Conservation (phyloP, 2,329 filamentous ascomycete genomes). For the Onygena corvina region DNA sequence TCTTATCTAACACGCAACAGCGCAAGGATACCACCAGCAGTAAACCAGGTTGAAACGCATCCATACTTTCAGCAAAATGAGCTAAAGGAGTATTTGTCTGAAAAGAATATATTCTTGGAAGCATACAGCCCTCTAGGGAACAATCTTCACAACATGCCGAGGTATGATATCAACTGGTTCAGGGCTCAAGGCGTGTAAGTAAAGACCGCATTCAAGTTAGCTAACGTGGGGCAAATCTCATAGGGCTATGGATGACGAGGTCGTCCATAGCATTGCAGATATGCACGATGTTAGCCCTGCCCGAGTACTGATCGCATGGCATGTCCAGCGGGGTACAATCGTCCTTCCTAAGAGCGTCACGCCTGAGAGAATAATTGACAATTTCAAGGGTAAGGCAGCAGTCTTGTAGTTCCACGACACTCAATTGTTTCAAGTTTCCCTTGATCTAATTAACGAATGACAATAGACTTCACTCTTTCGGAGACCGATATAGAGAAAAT, state of each 20-base stretch:
- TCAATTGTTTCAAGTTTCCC: background rate
- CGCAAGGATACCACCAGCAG: constrained; percentile 50
- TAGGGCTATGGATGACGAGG: constrained; percentile 46
- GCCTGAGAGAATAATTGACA: constrained; percentile 37
- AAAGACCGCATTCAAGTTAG: too few species aligned
- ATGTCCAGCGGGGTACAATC: constrained; percentile 41
- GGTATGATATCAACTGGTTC: background rate
- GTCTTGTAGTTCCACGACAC: background rate
- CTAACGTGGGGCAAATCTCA: too few species aligned
- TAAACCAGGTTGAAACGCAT: constrained; percentile 75
- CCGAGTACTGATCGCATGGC: constrained; percentile 44
- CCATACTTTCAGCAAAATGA: constrained; percentile 52
- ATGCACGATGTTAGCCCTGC: constrained; percentile 46
- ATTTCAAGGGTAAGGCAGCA: constrained; percentile 25
- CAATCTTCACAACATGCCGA: constrained; percentile 15
- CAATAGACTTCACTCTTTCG: constrained; percentile 9
- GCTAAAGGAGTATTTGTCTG: constrained; percentile 40
- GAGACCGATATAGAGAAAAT: constrained; percentile 9
- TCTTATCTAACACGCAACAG: constrained; percentile 33
- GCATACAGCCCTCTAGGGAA: constrained; percentile 38
- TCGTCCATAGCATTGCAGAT: constrained; percentile 49
- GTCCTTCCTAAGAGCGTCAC: constrained; percentile 46
- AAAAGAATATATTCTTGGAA: constrained; percentile 41
- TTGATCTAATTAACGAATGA: background rate
- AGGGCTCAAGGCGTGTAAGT: too few species aligned